phyloP scores from a whole-genome alignment of 23 red algal species.

The Agarophyton chilense region DNA sequence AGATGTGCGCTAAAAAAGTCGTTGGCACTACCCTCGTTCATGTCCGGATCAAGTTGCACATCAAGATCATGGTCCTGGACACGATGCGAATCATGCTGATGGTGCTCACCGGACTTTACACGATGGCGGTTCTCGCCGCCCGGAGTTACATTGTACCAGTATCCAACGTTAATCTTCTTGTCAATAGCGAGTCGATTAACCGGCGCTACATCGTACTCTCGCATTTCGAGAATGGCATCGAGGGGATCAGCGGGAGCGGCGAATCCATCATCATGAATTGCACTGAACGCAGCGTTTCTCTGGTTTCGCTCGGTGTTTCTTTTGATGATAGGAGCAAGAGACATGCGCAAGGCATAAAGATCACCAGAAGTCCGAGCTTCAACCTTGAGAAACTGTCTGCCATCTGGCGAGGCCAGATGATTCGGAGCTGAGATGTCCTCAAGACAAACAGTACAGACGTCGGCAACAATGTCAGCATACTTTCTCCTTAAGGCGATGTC shows the following conservation, averaged over 20 bases:
- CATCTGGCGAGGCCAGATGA: slow-evolving; percentile 69
- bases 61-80: neutral
- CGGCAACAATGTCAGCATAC: slow-evolving; percentile 50
- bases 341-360: slow-evolving; percentile 33
- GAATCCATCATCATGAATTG: neutral
- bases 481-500: slow-evolving; percentile 74
- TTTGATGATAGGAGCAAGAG: slow-evolving; percentile 26
- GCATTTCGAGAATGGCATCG: slow-evolving; percentile 76
- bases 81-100: neutral
- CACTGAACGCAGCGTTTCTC: slow-evolving; percentile 2
- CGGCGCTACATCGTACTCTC: slow-evolving; percentile 93
- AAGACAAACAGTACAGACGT: slow-evolving; percentile 35
- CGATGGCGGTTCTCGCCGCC: slow-evolving; percentile 18
- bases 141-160: slow-evolving; percentile 89
- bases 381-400: slow-evolving; percentile 72
- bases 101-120: neutral
- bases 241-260: slow-evolving; percentile 50
- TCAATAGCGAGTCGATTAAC: slow-evolving; percentile 92
- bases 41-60: slow-evolving; percentile 31
- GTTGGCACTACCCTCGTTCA: slow-evolving; percentile 52
- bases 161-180: slow-evolving; percentile 84
- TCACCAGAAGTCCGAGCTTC: slow-evolving; percentile 80
- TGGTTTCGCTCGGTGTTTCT: slow-evolving; percentile 36
- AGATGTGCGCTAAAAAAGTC: slow-evolving; percentile 67
- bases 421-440: slow-evolving; percentile 84